Evolutionary conservation across 805 yeast genomes (phyloP).

Genomic region (Pichia scutulata): DNA sequence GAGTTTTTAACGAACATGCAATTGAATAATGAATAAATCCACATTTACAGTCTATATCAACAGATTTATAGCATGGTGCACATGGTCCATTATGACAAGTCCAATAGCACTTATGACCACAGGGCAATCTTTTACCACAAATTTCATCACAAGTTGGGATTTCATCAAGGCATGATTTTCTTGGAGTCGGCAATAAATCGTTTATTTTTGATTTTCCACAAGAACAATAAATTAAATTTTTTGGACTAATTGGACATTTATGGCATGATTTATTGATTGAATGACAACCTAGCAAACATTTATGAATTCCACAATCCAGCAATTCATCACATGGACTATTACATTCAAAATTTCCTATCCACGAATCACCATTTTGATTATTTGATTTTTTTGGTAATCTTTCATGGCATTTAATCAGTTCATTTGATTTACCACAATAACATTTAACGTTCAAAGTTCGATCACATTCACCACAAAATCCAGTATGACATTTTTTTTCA

Average conservation of each 20-base stretch:
- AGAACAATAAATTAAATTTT: conserved; percentile 54
- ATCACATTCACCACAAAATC: conserved; percentile 72
- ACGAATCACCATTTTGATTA: conserved; percentile 20
- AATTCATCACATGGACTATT: conserved; percentile 34
- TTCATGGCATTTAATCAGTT: conserved; percentile 38
- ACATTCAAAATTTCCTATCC: conserved; percentile 50
- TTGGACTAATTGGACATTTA: conserved; percentile 60
- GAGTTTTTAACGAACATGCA: conserved; percentile 52
- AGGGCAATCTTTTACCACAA: conserved; percentile 56
- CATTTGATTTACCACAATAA: conserved; percentile 62
- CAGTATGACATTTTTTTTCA: conserved; percentile 59
- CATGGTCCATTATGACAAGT: conserved; percentile 74
- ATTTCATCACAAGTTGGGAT: conserved; percentile 63
- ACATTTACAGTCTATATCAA: conserved; percentile 56
- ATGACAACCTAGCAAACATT: conserved; percentile 45
- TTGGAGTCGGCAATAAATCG: conserved; percentile 28
- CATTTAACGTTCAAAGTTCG: conserved; percentile 44
- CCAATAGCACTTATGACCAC: conserved; percentile 68
- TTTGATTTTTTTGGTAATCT: conserved; percentile 30
- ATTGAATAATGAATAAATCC: conserved; percentile 46
- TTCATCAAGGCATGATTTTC: conserved; percentile 65
- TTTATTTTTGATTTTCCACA: conserved; percentile 62
- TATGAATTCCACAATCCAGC: conserved; percentile 61
- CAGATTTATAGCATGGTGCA: conserved; percentile 51
- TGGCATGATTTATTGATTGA: conserved; percentile 29